Conservation (phyloP, 2,329 filamentous ascomycete genomes). For the Fusarium transvaalense region DNA sequence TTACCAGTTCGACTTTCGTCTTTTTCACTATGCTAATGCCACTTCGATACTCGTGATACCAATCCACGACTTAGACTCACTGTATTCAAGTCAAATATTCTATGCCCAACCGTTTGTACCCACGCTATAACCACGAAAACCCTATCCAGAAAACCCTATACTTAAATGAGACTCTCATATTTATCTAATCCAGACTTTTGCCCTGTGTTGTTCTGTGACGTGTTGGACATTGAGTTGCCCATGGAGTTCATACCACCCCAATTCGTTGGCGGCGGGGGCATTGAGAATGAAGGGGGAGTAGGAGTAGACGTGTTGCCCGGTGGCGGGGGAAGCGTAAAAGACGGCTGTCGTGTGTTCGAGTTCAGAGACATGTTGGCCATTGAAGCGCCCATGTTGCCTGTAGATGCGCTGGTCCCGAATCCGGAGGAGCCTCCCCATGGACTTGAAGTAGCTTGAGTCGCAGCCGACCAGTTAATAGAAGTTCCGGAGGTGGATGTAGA, state of each 20-base stretch:
- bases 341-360: slow-evolving; percentile 57
- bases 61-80: not conserved
- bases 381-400: slow-evolving; percentile 54
- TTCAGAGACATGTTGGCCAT: slow-evolving; percentile 65
- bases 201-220: slow-evolving; percentile 42
- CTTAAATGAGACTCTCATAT: slow-evolving; percentile 74
- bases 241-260: slow-evolving; percentile 42
- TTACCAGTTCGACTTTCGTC: not conserved
- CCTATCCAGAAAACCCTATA: not conserved
- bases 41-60: not conserved
- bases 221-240: slow-evolving; percentile 11
- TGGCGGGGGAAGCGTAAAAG: slow-evolving; percentile 71
- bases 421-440: slow-evolving; percentile 61
- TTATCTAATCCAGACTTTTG: slow-evolving; percentile 71
- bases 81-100: slow-evolving; percentile 16
- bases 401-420: slow-evolving; percentile 45
- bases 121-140: slow-evolving; percentile 6
- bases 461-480: slow-evolving; percentile 66
- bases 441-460: slow-evolving; percentile 58
- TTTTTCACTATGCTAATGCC: not conserved
- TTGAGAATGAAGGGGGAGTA: slow-evolving; percentile 59
- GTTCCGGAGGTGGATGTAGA: slow-evolving; percentile 47
- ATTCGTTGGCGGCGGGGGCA: slow-evolving; percentile 59
- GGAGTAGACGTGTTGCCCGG: slow-evolving; percentile 53
- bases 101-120: slow-evolving; percentile 9